Conservation (phyloP, 768 basidiomycete genomes). For the Hericium rajendrae region DNA sequence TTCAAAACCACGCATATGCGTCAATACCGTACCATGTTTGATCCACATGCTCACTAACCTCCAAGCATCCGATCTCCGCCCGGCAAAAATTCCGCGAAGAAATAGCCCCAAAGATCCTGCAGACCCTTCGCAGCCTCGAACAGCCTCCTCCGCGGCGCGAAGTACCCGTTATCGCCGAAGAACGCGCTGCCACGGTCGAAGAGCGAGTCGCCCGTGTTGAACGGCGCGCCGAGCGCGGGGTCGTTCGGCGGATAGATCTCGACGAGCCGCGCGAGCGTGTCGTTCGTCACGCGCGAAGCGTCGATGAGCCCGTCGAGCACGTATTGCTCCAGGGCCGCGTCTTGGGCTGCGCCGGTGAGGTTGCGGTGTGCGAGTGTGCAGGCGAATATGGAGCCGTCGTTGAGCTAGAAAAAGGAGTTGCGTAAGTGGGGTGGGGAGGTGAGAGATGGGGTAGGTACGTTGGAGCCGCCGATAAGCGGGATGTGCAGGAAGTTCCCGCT, state of each 20-base stretch:
- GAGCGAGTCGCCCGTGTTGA: constrained; percentile 49
- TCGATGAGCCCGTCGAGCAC: constrained; percentile 43
- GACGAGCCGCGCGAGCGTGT: constrained; percentile 30
- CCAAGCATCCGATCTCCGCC: constrained; percentile 39
- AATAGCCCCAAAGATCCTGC: constrained; percentile 44
- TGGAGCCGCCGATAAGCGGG: constrained; percentile 42
- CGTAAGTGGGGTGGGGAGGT: too few species aligned
- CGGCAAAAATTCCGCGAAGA: constrained; percentile 50
- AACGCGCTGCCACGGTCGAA: constrained; percentile 48
- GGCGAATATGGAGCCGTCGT: constrained; percentile 43
- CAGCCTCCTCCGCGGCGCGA: constrained; percentile 40
- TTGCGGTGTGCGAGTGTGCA: constrained; percentile 27
- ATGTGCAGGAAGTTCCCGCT: constrained; percentile 39
- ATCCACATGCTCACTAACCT: constrained; percentile 25
- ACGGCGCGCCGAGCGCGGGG: constrained; percentile 28
- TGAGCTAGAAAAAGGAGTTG: constrained; percentile 42
- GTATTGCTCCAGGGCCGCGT: constrained; percentile 35
- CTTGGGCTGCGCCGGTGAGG: constrained; percentile 31
- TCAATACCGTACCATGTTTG: neutral
- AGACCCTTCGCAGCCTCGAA: constrained; percentile 36
- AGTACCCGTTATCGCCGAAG: constrained; percentile 51
- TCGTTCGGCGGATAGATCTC: constrained; percentile 40
- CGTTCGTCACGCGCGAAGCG: constrained; percentile 34
- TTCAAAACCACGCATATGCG: neutral
- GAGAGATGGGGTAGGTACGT: constrained; percentile 24